Evolutionary conservation across 2,329 filamentous ascomycete species (phyloP).

Genomic region (Sporothrix inflata): DNA sequence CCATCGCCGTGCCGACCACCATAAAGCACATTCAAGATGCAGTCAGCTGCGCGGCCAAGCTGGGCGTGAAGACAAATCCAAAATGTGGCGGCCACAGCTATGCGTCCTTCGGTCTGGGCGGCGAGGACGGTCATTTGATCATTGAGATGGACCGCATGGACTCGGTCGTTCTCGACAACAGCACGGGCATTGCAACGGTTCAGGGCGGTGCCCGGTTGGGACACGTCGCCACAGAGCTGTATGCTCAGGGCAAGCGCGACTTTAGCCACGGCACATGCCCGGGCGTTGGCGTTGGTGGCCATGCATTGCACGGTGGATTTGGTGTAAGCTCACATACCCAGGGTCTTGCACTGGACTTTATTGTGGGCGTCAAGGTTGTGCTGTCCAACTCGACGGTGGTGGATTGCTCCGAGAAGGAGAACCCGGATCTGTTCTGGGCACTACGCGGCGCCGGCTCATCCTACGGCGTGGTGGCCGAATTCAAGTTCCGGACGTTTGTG

Average conservation of each 20-base stretch:
- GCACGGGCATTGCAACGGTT: constrained; percentile 48
- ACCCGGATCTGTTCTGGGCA: constrained; percentile 50
- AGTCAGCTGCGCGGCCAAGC: constrained; percentile 49
- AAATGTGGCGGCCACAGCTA: constrained; percentile 58
- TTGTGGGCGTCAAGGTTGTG: constrained; percentile 43
- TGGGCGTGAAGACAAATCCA: constrained; percentile 52
- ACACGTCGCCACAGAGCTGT: constrained; percentile 48
- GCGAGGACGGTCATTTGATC: constrained; percentile 52
- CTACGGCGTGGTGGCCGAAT: constrained; percentile 47
- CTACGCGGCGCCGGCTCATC: constrained; percentile 48
- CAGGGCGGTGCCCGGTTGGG: constrained; percentile 57
- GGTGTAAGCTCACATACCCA: constrained; percentile 45
- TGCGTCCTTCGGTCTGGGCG: constrained; percentile 52
- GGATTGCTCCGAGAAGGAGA: constrained; percentile 40
- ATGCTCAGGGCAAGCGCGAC: constrained; percentile 45
- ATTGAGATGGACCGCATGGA: constrained; percentile 53
- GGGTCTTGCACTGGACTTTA: constrained; percentile 44
- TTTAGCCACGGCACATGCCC: constrained; percentile 57
- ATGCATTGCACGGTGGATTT: constrained; percentile 47
- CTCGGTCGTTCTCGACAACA: constrained; percentile 46
- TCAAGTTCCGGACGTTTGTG: constrained; percentile 46
- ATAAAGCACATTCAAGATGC: constrained; percentile 50
- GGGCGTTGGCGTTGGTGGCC: constrained; percentile 48
- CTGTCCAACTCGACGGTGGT: constrained; percentile 43
- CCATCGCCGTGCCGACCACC: constrained; percentile 49